Conservation (phyloP, 148 eudicot genomes). For the Chenopodium quinoa region DNA sequence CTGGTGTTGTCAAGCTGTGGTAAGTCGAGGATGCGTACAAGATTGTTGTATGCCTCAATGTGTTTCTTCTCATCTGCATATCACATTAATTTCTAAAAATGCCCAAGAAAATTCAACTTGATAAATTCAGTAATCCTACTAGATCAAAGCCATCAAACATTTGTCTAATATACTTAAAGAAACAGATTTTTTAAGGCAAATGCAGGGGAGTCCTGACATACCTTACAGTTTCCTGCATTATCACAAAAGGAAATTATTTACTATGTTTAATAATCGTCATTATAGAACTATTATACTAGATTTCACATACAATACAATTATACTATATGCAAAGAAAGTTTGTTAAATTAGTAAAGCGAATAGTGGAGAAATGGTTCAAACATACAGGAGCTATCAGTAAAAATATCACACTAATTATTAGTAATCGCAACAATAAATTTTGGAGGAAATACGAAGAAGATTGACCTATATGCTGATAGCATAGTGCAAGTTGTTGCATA, state of each 20-base stretch:
- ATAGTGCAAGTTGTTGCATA: slow-evolving; percentile 52
- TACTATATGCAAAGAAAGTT: background rate
- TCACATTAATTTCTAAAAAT: background rate
- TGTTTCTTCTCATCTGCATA: slow-evolving; percentile 83
- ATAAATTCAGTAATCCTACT: background rate
- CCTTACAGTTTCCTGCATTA: too few relatives aligned
- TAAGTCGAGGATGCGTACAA: slow-evolving; percentile 57
- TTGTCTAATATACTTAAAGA: background rate
- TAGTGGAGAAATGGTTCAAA: too few relatives aligned
- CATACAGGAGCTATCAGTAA: too few relatives aligned
- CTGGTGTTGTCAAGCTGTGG: slow-evolving; percentile 68
- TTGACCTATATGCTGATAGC: slow-evolving; percentile 77
- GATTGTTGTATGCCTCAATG: slow-evolving; percentile 52
- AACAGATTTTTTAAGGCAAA: background rate
- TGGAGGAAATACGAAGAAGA: background rate
- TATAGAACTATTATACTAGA: too few relatives aligned
- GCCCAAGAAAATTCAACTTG: too few relatives aligned
- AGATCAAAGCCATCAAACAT: background rate
- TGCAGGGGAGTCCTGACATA: background rate
- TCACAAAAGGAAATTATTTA: too few relatives aligned
- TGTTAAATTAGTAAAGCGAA: background rate
- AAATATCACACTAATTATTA: too few relatives aligned
- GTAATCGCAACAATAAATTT: background rate
- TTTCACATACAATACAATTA: background rate
- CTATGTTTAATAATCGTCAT: too few relatives aligned